Conservation (phyloP, 352 stramenopile genomes). For the Peronosclerospora sorghi region DNA sequence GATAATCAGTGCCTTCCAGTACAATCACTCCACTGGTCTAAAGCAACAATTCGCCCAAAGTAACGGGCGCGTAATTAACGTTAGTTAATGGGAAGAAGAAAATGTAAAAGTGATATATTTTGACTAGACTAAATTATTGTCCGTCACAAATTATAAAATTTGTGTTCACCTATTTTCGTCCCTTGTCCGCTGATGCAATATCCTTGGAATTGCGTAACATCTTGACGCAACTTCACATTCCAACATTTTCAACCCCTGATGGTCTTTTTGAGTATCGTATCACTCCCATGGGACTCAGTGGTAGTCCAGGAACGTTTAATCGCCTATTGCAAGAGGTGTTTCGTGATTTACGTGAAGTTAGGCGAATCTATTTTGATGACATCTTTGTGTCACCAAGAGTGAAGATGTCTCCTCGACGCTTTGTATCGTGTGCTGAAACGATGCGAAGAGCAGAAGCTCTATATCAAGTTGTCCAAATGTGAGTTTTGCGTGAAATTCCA, state of each 20-base stretch:
- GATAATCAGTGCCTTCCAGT: no score
- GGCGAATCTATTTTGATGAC: conserved; percentile 1
- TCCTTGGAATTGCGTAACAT: no score
- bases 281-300: not conserved
- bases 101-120: no score
- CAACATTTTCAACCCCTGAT: not conserved
- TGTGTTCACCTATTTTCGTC: no score
- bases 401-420: not conserved
- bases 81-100: no score
- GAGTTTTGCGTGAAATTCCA: not conserved
- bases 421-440: conserved; percentile 1
- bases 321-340: not conserved
- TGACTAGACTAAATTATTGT: no score
- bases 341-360: not conserved
- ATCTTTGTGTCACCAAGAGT: conserved; percentile 1
- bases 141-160: no score
- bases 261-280: conserved; percentile 1
- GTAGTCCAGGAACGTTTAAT: not conserved
- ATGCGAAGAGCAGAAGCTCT: conserved; percentile 1
- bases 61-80: no score
- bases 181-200: no score
- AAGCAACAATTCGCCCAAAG: no score
- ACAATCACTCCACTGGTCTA: no score
- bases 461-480: not conserved
- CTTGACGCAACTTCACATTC: no score